Evolutionary conservation across 2,329 filamentous ascomycete species (phyloP), one percentile per base, ranked within the genome.

Genomic region (Achaetomium macrosporum): DNA sequence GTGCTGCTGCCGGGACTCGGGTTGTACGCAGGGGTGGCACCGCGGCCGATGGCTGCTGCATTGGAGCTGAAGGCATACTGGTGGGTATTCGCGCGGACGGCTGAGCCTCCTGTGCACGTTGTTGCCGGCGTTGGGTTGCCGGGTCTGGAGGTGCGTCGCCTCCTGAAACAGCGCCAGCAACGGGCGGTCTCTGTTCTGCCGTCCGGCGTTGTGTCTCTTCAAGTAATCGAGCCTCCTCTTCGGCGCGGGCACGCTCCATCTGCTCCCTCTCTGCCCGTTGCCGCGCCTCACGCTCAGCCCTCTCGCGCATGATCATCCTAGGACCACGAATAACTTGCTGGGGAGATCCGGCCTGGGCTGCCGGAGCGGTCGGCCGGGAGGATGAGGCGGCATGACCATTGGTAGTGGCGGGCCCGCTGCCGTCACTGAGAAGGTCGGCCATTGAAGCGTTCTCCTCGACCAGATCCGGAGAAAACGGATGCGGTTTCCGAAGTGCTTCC

Each of bases 391-490:
- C 77, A 66, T 79, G 79, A 60, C 79, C 80, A 65, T 80, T 79
- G 59, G 79, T 75, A 59, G 73, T 69, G 61, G 74, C 71, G 62
- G 77, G 74, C 59, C 76, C 73, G 64, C 76, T 75, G 66, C 82
- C 80, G 65, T 82, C 77, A 55, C 69, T 68, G 57, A 76, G 69
- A 63, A 96, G 77, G 69, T 96, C 91, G 62, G 91, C 87, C 91
- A 99, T 97, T 64, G 83, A 82, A 62, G 91, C 88, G 79, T 88
- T 87, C 75, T 95, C 88, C 76, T 99, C 93, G 56, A 85, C 79
- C 61, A 85, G 73, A 70, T 96, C 90, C 20, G 87, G 79, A 9
- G 90, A 95, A 71, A 97, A 95, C 45, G 83, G 76, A 60, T 90
- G 81, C 2, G 92, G 90, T 43, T 85, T 81, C 61, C 91, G 86